Evolutionary conservation across 768 basidiomycete species (phyloP), one percentile per base, ranked within the genome.

Genomic region (Dendrothele bispora): DNA sequence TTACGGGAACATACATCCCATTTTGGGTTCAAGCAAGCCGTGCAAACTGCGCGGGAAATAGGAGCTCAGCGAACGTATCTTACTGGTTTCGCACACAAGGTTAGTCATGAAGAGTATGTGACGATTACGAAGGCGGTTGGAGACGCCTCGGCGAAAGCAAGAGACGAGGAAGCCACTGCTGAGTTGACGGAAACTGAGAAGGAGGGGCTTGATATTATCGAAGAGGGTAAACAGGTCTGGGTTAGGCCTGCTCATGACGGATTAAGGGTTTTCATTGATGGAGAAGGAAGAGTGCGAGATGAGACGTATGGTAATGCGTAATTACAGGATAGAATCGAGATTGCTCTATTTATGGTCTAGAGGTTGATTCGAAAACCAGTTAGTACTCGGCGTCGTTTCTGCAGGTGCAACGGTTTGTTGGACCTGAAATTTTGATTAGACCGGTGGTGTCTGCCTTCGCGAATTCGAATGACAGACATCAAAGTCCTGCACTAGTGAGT

Each of bases 221-320:
- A 70, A 14, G 68, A 72, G 34, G 84, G 80, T 21, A 52, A 70
- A 43, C 51, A 56, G 1, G 55, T 74, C 14, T 90, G 86, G 84
- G 60, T 89, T 2, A 70, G 88, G 39, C 90, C 90, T 10, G 82
- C 84, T 20, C 83, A 83, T 61, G 90, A 92, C 56, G 90, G 90
- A 1, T 64, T 92, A 53, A 71, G 79, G 21, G 69, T 90, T 7
- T 62, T 73, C 36, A 61, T 88, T 49, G 59, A 64, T 42, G 51
- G 53, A 15, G 64, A 69, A 26, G 73, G 71, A 26, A 50, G 48
- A 21, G 74, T 80, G n/a, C 50, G 57, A 37, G 86, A 87, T 48
- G 75, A 78, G 41, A 82, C 65, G 11, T 85, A 84, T 60, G n/a
- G n/a, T n/a, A n/a, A n/a, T n/a, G n/a, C n/a, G n/a, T n/a, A n/a